Base-by-base conservation (phyloP, 441 rosid genomes). In the Eruca vesicaria region DNA sequence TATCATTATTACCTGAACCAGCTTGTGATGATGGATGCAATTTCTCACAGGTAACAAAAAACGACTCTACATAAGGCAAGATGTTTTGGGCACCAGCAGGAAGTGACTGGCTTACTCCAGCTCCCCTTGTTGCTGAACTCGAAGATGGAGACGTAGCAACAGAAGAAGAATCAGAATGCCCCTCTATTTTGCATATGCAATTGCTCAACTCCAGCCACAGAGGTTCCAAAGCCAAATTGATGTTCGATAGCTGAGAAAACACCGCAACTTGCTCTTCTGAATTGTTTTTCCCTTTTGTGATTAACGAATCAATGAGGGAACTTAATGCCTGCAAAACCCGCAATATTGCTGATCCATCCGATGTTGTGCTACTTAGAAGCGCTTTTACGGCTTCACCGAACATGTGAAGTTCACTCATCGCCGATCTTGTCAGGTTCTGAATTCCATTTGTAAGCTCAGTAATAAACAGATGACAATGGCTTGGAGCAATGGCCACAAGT, bases 11-110 rank as follows among this genome's bases (percentile, higher is more conserved):
- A 79, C 85, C 72, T 35, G 91, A 79, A 72, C 89, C 87, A 21
- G 93, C 87, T 80, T 86, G 97, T 58, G 87, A 87, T 60, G 87
- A 87, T 69, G 90, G 92, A 79, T 92, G 94, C 73, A 94, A 74
- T 85, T 90, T 94, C 85, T 94, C 99, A 68, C 88, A 87, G 80
- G 89, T 84, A 59, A 89, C 99, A 11, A 94, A 92, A 82, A 94
- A 94, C 63, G 99, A 90, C 79, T 94, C 99, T 36, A 94, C 87
- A 61, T 92, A 92, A 7, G 99, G 98, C 76, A 94, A 84, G 68
- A 94, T 87, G 80, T 92, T 94, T 85, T 94, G 99, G 80, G 98
- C 84, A 63, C 99, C 98, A 1, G 97, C 97, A 81, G 97, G 99
- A 23, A 94, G 93, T 50, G 97, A 88, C 79, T 93, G 85, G 66